These are phyloP conservation scores for Panus rudis DNA, from an alignment of 768 basidiomycete genomes.

Conservation along the genomic window DNA sequence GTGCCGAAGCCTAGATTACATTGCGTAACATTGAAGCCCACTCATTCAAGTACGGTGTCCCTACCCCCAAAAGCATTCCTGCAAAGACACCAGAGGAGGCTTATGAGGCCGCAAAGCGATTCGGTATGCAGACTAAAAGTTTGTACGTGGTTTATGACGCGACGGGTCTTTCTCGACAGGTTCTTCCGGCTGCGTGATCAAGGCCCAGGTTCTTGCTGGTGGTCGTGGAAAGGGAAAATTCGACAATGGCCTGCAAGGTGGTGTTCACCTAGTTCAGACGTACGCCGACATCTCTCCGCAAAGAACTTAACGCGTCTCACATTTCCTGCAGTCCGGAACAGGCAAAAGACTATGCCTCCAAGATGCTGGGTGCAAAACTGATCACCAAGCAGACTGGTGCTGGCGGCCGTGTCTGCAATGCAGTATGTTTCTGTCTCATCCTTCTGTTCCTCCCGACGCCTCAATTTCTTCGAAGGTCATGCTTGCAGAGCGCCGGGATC, in stretches of 20 bases:
- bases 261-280: constrained; percentile 92
- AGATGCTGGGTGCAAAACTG: constrained; percentile 93
- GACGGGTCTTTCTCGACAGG: constrained; percentile 35
- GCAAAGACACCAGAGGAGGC: constrained; percentile 90
- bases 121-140: constrained; percentile 49
- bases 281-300: constrained; percentile 25
- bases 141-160: neutral
- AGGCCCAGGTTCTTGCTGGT: constrained; percentile 97
- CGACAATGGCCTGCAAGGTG: constrained; percentile 92
- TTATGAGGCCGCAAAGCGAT: constrained; percentile 79
- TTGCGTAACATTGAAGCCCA: neutral
- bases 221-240: constrained; percentile 98
- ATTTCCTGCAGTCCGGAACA: constrained; percentile 62
- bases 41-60: constrained; percentile 77
- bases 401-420: constrained; percentile 88
- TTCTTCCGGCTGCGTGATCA: constrained; percentile 81
- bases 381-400: constrained; percentile 99
- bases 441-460: neutral
- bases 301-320: neutral
- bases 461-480: constrained; percentile 59
- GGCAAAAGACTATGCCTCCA: constrained; percentile 76
- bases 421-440: constrained; percentile 50
- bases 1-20: neutral
- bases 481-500: constrained; percentile 92
- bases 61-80: constrained; percentile 85